These are phyloP conservation scores for Wolfiporia cocos DNA, from an alignment of 1,284 basidiomycete genomes.

Conservation along the genomic window DNA sequence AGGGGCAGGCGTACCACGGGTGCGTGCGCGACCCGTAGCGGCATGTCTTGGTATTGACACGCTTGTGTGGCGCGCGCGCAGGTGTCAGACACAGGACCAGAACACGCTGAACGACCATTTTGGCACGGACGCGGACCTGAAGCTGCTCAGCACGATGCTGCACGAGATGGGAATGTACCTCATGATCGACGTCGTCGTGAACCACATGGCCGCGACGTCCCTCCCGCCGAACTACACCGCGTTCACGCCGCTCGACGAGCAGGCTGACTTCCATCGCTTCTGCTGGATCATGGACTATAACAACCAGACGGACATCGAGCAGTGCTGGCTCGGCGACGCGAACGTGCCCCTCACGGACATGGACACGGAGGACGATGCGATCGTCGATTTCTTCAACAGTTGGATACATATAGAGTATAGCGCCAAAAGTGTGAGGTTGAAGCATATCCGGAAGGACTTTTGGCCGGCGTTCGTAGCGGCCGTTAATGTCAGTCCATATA, in stretches of 20 bases:
- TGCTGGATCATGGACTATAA: constrained; percentile 44
- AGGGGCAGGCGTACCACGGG: constrained; percentile 66
- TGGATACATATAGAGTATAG: constrained; percentile 62
- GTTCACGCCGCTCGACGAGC: constrained; percentile 52
- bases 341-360: constrained; percentile 68
- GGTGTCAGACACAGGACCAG: constrained; percentile 62
- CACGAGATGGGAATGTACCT: constrained; percentile 70
- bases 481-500: constrained; percentile 39
- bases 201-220: constrained; percentile 62
- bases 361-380: constrained; percentile 59
- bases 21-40: constrained; percentile 5
- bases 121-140: constrained; percentile 64
- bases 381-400: constrained; percentile 46
- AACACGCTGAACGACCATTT: constrained; percentile 63
- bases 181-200: constrained; percentile 78
- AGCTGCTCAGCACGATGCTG: constrained; percentile 54
- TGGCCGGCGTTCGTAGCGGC: constrained; percentile 65
- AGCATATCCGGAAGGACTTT: constrained; percentile 59
- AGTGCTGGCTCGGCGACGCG: constrained; percentile 72
- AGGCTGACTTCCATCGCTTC: constrained; percentile 57
- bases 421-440: constrained; percentile 71
- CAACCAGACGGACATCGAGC: constrained; percentile 59
- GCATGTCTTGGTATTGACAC: not conserved
- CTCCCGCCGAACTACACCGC: constrained; percentile 48
- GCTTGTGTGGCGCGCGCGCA: not conserved